phyloP scores from a whole-genome alignment of 352 stramenopile species.

The Phytophthora tentaculata region DNA sequence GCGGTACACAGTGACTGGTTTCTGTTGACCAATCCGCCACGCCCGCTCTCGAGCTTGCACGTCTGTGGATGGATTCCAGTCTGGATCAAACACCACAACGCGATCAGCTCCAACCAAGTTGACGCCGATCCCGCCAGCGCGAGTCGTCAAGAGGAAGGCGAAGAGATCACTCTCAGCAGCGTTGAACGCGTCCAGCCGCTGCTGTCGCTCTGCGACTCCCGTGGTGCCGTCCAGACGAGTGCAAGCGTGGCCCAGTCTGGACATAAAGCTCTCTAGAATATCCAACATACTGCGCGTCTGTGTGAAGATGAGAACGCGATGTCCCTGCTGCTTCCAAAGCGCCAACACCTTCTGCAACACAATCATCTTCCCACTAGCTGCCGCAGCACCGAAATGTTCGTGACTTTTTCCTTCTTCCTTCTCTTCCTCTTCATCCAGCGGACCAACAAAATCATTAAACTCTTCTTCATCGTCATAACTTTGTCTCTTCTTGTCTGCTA shows the following conservation, averaged over 20 bases:
- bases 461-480: constrained; percentile 34
- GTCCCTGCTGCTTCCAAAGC: constrained; percentile 94
- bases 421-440: constrained; percentile 23
- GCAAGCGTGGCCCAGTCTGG: constrained; percentile 88
- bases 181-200: constrained; percentile 98
- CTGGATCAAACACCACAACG: constrained; percentile 98
- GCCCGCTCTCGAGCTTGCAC: constrained; percentile 97
- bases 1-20: constrained; percentile 87
- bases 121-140: constrained; percentile 96
- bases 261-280: constrained; percentile 95
- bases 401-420: constrained; percentile 29
- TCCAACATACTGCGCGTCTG: constrained; percentile 98
- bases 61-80: constrained; percentile 99
- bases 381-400: constrained; percentile 48
- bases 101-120: constrained; percentile 96
- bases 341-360: constrained; percentile 96
- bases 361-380: constrained; percentile 96
- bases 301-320: constrained; percentile 98
- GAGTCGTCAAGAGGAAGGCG: constrained; percentile 83
- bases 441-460: constrained; percentile 14
- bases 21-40: constrained; percentile 94
- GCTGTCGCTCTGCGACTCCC: constrained; percentile 92
- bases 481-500: constrained; percentile 39
- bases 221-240: constrained; percentile 97
- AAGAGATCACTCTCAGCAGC: constrained; percentile 75